These are phyloP conservation scores for Tuber calosporum DNA, from an alignment of 495 filamentous ascomycete species.

Conservation along the genomic window DNA sequence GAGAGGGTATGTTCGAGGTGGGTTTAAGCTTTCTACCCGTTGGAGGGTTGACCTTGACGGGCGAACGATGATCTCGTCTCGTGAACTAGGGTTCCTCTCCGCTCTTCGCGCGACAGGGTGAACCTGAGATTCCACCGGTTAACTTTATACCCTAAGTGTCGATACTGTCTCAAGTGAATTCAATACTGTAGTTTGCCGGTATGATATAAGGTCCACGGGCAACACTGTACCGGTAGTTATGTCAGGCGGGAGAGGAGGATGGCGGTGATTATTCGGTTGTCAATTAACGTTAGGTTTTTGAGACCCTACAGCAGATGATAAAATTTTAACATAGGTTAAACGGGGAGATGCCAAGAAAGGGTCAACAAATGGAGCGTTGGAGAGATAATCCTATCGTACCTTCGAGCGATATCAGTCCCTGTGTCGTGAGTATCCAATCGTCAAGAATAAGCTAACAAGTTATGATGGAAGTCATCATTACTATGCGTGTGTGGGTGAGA, in stretches of 20 bases:
- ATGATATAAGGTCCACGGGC: background rate
- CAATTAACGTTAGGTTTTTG: background rate
- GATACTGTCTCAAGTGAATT: background rate
- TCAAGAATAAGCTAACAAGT: background rate
- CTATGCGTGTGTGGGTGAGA: background rate
- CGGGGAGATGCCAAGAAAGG: background rate
- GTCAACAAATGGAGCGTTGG: background rate
- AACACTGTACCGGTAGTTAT: background rate
- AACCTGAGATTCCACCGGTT: background rate
- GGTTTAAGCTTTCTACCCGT: slow-evolving; percentile 5
- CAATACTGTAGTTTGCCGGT: background rate
- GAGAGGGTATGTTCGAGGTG: background rate
- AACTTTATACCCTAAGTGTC: background rate
- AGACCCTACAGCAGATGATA: background rate
- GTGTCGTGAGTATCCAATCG: background rate
- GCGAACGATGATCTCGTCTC: background rate
- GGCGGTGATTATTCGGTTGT: background rate
- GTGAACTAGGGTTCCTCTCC: background rate
- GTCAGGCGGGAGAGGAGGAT: background rate
- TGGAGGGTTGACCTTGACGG: background rate
- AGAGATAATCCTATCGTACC: background rate
- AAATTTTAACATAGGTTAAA: background rate
- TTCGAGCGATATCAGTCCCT: background rate
- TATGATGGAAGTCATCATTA: background rate
- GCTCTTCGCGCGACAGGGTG: background rate